Base-by-base conservation (phyloP, 345 rosid genomes). In the Crucihimalaya himalaica region DNA sequence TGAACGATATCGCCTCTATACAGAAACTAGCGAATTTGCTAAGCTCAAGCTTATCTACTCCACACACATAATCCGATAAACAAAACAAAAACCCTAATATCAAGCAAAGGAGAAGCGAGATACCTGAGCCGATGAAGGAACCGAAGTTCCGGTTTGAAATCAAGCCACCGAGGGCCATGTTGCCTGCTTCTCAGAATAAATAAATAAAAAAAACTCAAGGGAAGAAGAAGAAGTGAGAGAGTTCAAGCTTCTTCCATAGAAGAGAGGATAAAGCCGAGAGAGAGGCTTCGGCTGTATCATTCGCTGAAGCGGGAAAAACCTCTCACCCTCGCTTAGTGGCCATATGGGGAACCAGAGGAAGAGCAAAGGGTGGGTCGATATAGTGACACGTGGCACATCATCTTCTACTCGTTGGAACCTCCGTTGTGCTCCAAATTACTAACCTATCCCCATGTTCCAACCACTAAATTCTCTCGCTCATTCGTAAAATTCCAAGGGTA, bases 111-210 rank as follows among this genome's bases (percentile, higher is more conserved):
- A 9, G 25, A 19, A 29, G 21, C 2, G 15, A 31, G n/a, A 32
- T 79, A 88, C 96, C 97, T 81, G 90, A 86, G 71, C 81, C 82
- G 80, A 71, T 63, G 78, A 83, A 84, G 55, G 84, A 81, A 70
- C 83, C 85, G 21, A 85, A 85, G 81, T 80, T 82, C 75, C 88
- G 84, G 83, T 73, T 84, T 13, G 92, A 87, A 84, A 91, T 79
- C 79, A 95, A 81, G 71, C 89, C 81, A 73, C 96, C 93, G 65
- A 90, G 84, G 47, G 91, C 91, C 99, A 94, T 91, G 34, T 15
- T 81, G 61, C 25, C 75, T 27, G 31, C 29, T 77, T 31, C 34
- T 27, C 15, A 23, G 29, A 10, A 63, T 11, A 39, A 73, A 55
- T n/a, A n/a, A n/a, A n/a, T n/a, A n/a, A n/a, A n/a, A n/a, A 34